Percentiles rank a stretch among this genome's conserved stretches.
Evolutionary conservation across 176 grass and related monocot species (phyloP).

Genomic region (Oryza meyeriana): DNA sequence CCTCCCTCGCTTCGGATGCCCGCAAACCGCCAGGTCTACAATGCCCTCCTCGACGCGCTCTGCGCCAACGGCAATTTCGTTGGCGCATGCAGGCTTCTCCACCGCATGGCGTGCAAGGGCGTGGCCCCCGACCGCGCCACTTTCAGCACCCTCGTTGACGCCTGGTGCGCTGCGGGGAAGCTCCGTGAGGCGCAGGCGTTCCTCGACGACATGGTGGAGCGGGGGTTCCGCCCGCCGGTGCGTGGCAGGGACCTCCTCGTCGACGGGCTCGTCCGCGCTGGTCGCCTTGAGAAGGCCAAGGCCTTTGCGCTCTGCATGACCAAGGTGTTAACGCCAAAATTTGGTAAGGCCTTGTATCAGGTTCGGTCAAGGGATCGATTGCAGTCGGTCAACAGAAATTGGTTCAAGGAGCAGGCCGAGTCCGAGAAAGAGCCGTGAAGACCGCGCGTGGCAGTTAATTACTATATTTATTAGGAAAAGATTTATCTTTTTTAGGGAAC

Average conservation of each 20-base stretch:
- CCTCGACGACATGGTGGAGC: constrained; percentile 80
- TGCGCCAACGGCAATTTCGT: constrained; percentile 67
- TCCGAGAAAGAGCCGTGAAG: too few species aligned
- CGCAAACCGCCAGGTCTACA: constrained; percentile 76
- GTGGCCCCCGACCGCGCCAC: constrained; percentile 67
- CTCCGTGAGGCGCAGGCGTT: constrained; percentile 82
- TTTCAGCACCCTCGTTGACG: constrained; percentile 81
- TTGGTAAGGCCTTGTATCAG: too few species aligned
- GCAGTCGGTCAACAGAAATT: too few species aligned
- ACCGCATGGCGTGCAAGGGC: constrained; percentile 78
- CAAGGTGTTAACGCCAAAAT: too few species aligned
- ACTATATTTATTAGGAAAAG: too few species aligned
- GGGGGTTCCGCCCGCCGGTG: constrained; percentile 73
- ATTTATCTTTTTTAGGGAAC: too few species aligned
- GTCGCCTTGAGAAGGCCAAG: too few species aligned
- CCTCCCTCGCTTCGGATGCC: constrained; percentile 70
- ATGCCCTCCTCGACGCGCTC: constrained; percentile 85
- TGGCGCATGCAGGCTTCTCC: constrained; percentile 78
- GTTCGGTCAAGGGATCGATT: too few species aligned
- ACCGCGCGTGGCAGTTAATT: too few species aligned
- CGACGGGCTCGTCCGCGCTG: constrained; percentile 78
- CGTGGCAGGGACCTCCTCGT: constrained; percentile 79
- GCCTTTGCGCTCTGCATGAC: too few species aligned
- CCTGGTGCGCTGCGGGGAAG: constrained; percentile 90
- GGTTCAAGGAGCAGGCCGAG: too few species aligned